A percentile compares a stretch with the other conserved stretches of the same genome.
phyloP scores from a whole-genome alignment of 192 early-diverging fungal genomes.

The Phycomyces nitens region DNA sequence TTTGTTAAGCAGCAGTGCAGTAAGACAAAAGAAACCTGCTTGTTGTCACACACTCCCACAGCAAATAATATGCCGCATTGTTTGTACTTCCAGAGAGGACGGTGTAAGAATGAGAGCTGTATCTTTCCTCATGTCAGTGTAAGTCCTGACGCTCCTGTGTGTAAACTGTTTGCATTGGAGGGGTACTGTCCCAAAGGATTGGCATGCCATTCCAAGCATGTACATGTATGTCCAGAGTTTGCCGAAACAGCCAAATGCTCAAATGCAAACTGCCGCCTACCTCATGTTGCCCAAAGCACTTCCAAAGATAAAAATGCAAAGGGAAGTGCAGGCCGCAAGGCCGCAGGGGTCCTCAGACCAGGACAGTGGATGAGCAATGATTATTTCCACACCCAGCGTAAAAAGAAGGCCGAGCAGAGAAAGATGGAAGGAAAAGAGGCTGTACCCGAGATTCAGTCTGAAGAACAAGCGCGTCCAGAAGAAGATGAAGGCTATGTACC shows the following conservation, averaged over 20 bases:
- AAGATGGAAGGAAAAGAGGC: conserved; percentile 15
- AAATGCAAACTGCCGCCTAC: conserved; percentile 52
- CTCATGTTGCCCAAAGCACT: conserved; percentile 42
- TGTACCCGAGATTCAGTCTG: neutral
- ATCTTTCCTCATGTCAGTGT: conserved; percentile 55
- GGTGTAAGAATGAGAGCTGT: conserved; percentile 52
- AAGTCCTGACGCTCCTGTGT: conserved; percentile 57
- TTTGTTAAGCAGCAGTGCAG: conserved; percentile 47
- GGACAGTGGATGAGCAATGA: conserved; percentile 12
- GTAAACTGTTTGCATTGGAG: conserved; percentile 58
- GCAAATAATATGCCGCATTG: conserved; percentile 58
- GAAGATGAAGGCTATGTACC: conserved; percentile 34
- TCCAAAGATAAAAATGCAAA: neutral
- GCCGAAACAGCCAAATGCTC: conserved; percentile 56
- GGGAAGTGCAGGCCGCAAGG: neutral
- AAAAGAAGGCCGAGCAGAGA: conserved; percentile 6
- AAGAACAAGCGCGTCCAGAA: neutral
- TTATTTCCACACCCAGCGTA: neutral
- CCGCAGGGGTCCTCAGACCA: conserved; percentile 12
- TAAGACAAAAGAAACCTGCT: conserved; percentile 35
- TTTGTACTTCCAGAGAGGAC: conserved; percentile 60
- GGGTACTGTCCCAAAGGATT: conserved; percentile 59
- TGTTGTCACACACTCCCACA: conserved; percentile 51
- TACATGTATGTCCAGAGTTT: conserved; percentile 70
- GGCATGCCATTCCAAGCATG: conserved; percentile 57